These are phyloP conservation scores for Talaromyces sp. DNA, from an alignment of 2,329 filamentous ascomycete genomes.

Conservation along the genomic window DNA sequence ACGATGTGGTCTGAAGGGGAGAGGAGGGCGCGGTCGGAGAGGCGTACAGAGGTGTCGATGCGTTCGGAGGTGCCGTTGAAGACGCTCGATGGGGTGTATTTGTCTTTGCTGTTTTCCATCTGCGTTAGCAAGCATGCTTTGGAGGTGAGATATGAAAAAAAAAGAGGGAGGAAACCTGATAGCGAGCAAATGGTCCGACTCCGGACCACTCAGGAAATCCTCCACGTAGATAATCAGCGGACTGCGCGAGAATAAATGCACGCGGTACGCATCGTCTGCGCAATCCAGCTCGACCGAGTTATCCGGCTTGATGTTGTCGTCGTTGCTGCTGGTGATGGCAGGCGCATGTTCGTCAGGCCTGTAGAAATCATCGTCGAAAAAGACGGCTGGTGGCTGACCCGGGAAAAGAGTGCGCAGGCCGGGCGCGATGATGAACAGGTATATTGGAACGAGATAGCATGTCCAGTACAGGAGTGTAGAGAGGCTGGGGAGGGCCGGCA, in stretches of 20 bases:
- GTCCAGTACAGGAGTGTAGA: slow-evolving; percentile 28
- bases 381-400: neutral
- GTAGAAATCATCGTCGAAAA: slow-evolving; percentile 12
- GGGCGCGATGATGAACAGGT: slow-evolving; percentile 30
- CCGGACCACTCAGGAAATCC: slow-evolving; percentile 44
- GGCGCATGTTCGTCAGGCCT: slow-evolving; percentile 11
- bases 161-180: slow-evolving; percentile 41
- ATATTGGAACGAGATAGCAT: slow-evolving; percentile 31
- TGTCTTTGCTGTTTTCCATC: slow-evolving; percentile 31
- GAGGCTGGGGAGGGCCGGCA: slow-evolving; percentile 17
- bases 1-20: slow-evolving; percentile 41
- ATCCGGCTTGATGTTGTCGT: slow-evolving; percentile 30
- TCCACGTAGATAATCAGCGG: slow-evolving; percentile 56
- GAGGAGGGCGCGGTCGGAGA: slow-evolving; percentile 47
- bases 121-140: neutral
- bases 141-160: too few species aligned
- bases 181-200: slow-evolving; percentile 46
- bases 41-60: slow-evolving; percentile 44
- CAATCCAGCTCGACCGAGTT: slow-evolving; percentile 21
- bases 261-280: slow-evolving; percentile 22
- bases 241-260: slow-evolving; percentile 47
- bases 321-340: slow-evolving; percentile 22
- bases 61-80: slow-evolving; percentile 44
- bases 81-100: slow-evolving; percentile 51
- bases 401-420: slow-evolving; percentile 17